Evolutionary conservation across 306 rosid species (phyloP), one percentile per base, ranked within the genome.

Genomic region (Malus sylvestris): DNA sequence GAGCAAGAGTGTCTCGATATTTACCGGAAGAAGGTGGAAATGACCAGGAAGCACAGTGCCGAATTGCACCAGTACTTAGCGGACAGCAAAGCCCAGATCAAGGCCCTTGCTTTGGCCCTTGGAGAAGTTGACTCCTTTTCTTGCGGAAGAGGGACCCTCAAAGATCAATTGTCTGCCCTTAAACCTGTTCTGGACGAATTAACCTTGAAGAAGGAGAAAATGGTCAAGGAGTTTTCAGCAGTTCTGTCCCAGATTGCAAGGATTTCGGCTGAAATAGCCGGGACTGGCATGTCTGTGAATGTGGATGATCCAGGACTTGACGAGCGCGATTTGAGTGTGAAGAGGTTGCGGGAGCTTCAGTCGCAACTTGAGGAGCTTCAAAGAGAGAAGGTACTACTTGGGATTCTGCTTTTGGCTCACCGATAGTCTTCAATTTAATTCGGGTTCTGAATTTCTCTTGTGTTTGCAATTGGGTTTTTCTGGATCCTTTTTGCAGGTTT

Each of bases 1-100:
- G 96, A 94, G 91, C 93, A 92, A 80, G 97, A 92, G 59, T 94
- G 98, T 80, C 97, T 90, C 25, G 85, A 92, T 55, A 92, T 94
- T 64, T 94, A 94, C 83, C 87, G 89, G 27, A 85, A 76, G 73
- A 94, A 86, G 83, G 96, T 94, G 33, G 96, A 94, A 68, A 82
- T 83, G 74, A 89, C 93, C 7, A 86, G 98, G 77, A 89, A 86
- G 89, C 80, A 87, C 86, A 88, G 83, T 86, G 90, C 95, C 14
- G 90, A 87, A 27, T 80, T 94, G 81, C 80, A 80, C 69, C 88
- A 78, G 78, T 86, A 81, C 59, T 75, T 94, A 78, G 89, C 84
- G 25, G 93, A 92, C 15, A 85, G 89, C 33, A 91, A 92, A 82
- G 77, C 88, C 16, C 96, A 95, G 76, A 77, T 84, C 57, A 64